Evolutionary conservation across 129 eudicot genomes (phyloP), one percentile per base, ranked within the genome.

Genomic region (carrot (Daucus carota)): DNA sequence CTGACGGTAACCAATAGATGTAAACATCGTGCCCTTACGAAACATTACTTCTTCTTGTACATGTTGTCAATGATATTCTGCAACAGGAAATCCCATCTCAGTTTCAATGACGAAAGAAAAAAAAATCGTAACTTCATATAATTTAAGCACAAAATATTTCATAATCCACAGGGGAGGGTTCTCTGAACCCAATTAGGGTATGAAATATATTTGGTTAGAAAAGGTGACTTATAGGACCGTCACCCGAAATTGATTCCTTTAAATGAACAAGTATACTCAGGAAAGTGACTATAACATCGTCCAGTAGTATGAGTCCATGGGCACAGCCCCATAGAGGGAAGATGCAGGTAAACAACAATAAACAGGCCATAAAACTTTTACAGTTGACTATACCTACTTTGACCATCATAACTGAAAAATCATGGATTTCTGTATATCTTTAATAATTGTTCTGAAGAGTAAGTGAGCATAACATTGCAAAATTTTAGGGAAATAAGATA

Each of bases 21-120:
- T n/a, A 44, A 43, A 24, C 52, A 71, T 43, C 1, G 33, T 71
- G 36, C 48, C n/a, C 26, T 75, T 40, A 13, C 47, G 50, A 63
- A 70, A 83, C 75, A 75, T 70, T 45, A 69, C 84, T 76, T 22
- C 68, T 74, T 75, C 83, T 83, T 81, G 84, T 86, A 86, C 90
- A 86, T 83, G 70, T 74, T 66, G 77, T 78, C 86, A 69, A 86
- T 81, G 52, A 79, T 47, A 57, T 65, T 79, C 90, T 86, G 90
- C 85, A 83, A 38, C 40, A 70, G 6, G 57, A 16, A 17, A 42
- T 31, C 34, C 46, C 47, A 17, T 31, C 46, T 77, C 45, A 67
- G 66, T 9, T 66, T 17, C 15, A 4, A 28, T 9, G 20, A 29
- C 69, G 38, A 29, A 13, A 62, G 18, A 29, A 11, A 62, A 3